Conservation (phyloP, 2,329 filamentous ascomycete genomes). For the Pseudogymnoascus sp. region DNA sequence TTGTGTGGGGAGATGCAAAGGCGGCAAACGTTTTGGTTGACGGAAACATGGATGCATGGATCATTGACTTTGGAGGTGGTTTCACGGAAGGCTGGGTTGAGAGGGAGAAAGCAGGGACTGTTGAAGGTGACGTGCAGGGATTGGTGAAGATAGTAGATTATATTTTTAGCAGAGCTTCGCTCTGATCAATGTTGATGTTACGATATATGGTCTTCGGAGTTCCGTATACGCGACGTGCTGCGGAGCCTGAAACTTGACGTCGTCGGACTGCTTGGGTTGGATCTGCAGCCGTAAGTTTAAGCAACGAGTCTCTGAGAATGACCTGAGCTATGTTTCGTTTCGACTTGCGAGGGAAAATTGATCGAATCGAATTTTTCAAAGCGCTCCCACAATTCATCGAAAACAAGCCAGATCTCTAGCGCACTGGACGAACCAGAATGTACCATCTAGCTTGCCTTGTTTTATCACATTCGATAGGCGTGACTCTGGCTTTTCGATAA, state of each 20-base stretch:
- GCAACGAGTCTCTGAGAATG: too few relatives aligned
- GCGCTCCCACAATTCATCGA: too few relatives aligned
- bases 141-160: slow-evolving; percentile 12
- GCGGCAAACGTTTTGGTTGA: slow-evolving; percentile 20
- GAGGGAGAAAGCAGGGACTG: slow-evolving; percentile 15
- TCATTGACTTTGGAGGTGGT: slow-evolving; percentile 22
- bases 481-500: background rate
- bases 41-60: slow-evolving; percentile 15
- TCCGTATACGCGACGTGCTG: slow-evolving; percentile 83
- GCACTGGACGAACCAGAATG: background rate
- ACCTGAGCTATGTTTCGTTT: too few relatives aligned
- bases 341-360: too few relatives aligned
- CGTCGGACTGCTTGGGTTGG: slow-evolving; percentile 82
- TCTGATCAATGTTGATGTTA: too few relatives aligned
- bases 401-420: too few relatives aligned
- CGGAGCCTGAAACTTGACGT: slow-evolving; percentile 93
- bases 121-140: slow-evolving; percentile 21
- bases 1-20: slow-evolving; percentile 17
- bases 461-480: background rate
- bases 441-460: background rate
- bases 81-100: slow-evolving; percentile 17
- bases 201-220: slow-evolving; percentile 96
- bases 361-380: too few relatives aligned
- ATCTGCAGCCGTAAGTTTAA: slow-evolving; percentile 54
- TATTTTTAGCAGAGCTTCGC: slow-evolving; percentile 11